Conservation (phyloP, 2,329 filamentous ascomycete species). For the Diaporthe nobilis region DNA sequence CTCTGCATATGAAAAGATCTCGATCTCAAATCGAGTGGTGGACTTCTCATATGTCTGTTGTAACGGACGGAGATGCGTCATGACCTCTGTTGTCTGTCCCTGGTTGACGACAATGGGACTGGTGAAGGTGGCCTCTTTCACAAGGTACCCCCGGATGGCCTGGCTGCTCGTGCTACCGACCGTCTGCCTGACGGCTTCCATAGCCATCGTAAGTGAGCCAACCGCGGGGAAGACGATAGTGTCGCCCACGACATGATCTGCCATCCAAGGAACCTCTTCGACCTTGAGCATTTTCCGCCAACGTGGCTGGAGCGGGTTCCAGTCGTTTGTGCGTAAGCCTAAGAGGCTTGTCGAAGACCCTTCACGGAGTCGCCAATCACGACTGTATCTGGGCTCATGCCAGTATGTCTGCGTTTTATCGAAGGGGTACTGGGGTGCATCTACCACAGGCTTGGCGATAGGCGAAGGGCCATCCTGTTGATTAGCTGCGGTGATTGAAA, state of each 20-base stretch:
- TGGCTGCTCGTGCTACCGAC: neutral
- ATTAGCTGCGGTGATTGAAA: constrained; percentile 45
- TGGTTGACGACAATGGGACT: neutral
- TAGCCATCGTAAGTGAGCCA: constrained; percentile 52
- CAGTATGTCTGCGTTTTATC: constrained; percentile 1
- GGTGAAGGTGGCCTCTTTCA: neutral
- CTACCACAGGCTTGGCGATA: constrained; percentile 47
- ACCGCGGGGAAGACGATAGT: constrained; percentile 47
- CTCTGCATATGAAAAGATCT: neutral
- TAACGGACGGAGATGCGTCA: neutral
- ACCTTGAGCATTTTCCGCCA: constrained; percentile 34
- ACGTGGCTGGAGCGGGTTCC: neutral
- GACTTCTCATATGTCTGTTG: neutral
- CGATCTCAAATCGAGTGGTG: neutral
- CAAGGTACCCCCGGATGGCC: neutral
- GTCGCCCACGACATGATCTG: constrained; percentile 58
- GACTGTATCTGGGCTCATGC: constrained; percentile 42
- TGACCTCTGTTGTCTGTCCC: neutral
- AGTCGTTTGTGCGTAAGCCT: neutral
- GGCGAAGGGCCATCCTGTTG: constrained; percentile 41
- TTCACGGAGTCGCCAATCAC: constrained; percentile 52
- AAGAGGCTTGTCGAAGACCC: constrained; percentile 48
- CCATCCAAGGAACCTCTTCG: constrained; percentile 58
- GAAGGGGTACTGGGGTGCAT: constrained; percentile 15
- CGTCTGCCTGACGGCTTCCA: constrained; percentile 46